phyloP scores from a whole-genome alignment of 495 filamentous ascomycete genomes.

The Cercophora sp. region DNA sequence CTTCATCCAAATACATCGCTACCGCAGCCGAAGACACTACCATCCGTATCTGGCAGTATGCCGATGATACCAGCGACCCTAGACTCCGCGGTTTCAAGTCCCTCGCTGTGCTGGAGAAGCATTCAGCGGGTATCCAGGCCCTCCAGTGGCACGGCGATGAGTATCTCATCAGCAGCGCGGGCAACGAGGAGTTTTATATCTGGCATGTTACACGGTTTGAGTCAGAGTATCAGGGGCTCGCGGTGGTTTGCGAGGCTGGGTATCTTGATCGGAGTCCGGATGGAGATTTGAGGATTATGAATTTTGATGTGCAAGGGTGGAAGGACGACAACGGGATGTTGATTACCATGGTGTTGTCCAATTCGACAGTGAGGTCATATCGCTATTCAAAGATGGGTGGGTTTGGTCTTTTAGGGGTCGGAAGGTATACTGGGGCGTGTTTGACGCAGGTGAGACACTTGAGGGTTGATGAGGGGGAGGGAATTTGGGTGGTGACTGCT shows the following conservation, averaged over 20 bases:
- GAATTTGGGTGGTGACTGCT: slow-evolving; percentile 51
- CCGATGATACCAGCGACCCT: slow-evolving; percentile 1
- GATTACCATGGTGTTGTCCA: slow-evolving; percentile 68
- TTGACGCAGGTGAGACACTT: slow-evolving; percentile 65
- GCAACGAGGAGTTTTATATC: slow-evolving; percentile 81
- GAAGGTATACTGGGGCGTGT: slow-evolving; percentile 73
- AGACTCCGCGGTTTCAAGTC: slow-evolving; percentile 36
- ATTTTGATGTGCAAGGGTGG: slow-evolving; percentile 51
- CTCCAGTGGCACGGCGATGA: slow-evolving; percentile 67
- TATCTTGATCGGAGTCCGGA: slow-evolving; percentile 56
- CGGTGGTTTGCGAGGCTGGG: slow-evolving; percentile 58
- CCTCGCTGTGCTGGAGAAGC: slow-evolving; percentile 62
- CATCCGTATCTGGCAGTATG: slow-evolving; percentile 63
- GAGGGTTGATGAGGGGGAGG: slow-evolving; percentile 23
- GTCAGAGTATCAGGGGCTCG: slow-evolving; percentile 48
- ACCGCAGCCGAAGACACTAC: slow-evolving; percentile 89
- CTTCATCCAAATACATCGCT: slow-evolving; percentile 54
- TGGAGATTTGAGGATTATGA: slow-evolving; percentile 73
- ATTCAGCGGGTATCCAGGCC: slow-evolving; percentile 79
- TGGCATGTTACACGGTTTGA: slow-evolving; percentile 63
- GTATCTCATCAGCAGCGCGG: slow-evolving; percentile 79
- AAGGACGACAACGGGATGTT: slow-evolving; percentile 48
- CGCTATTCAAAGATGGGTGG: slow-evolving; percentile 42
- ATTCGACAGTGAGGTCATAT: slow-evolving; percentile 70
- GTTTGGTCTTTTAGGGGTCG: slow-evolving; percentile 55